A percentile compares a stretch with the other conserved stretches of the same genome.
Evolutionary conservation across 2,329 filamentous ascomycete species (phyloP).

Genomic region (Ophiostoma populinum): DNA sequence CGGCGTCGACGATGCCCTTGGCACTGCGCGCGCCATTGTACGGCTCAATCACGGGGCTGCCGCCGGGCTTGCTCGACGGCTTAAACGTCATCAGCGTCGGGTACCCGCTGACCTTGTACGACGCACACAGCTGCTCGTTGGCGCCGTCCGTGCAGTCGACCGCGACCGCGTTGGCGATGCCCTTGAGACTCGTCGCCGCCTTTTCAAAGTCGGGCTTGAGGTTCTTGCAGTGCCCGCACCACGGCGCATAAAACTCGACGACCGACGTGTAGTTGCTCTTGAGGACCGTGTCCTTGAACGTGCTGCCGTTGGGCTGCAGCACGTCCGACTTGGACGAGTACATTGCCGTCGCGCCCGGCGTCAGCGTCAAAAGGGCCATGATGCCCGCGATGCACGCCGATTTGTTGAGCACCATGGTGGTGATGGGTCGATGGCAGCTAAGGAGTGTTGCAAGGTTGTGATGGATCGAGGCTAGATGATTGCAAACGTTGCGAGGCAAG

Average conservation of each 20-base stretch:
- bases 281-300: constrained; percentile 66
- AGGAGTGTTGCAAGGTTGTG: no score
- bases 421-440: no score
- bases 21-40: constrained; percentile 73
- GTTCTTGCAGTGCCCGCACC: constrained; percentile 95
- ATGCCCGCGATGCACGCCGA: constrained; percentile 23
- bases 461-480: no score
- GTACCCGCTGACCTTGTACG: constrained; percentile 83
- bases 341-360: constrained; percentile 1
- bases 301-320: constrained; percentile 61
- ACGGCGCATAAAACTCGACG: constrained; percentile 85
- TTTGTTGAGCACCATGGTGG: not conserved
- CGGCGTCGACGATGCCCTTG: constrained; percentile 74
- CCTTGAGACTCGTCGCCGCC: constrained; percentile 73
- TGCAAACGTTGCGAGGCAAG: no score
- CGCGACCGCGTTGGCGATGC: constrained; percentile 84
- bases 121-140: constrained; percentile 76
- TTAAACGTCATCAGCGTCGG: constrained; percentile 90
- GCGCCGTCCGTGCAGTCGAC: constrained; percentile 86
- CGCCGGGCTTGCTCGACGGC: constrained; percentile 57
- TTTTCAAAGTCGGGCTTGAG: constrained; percentile 94
- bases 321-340: constrained; percentile 47
- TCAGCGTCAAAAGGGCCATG: constrained; percentile 44
- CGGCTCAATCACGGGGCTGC: constrained; percentile 71
- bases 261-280: constrained; percentile 87